Conservation (phyloP, 2,329 filamentous ascomycete species). For the Colletotrichum cordylinicola region DNA sequence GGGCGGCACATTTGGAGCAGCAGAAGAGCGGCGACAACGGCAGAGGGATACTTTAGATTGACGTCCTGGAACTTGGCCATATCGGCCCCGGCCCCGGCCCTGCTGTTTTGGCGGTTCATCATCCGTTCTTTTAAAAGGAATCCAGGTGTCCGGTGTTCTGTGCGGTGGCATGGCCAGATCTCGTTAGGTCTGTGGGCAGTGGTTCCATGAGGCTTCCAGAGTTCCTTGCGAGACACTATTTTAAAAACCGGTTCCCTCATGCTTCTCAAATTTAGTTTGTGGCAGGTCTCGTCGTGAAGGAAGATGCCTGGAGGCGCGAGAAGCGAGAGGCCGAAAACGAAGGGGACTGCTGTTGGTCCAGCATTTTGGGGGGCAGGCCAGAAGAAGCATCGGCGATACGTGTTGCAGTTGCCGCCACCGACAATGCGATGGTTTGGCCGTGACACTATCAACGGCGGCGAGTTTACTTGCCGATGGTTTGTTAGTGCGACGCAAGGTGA, state of each 20-base stretch:
- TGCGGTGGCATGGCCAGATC: background rate
- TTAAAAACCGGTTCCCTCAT: background rate
- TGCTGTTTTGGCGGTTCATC: background rate
- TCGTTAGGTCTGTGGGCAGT: background rate
- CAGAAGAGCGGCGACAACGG: background rate
- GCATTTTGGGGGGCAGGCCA: background rate
- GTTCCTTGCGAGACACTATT: constrained; percentile 1
- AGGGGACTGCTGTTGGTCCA: background rate
- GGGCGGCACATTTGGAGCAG: background rate
- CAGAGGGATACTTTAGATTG: background rate
- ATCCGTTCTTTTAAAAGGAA: constrained; percentile 14
- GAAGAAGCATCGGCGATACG: background rate
- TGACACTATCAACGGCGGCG: background rate
- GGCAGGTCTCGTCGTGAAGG: background rate
- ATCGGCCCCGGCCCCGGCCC: background rate
- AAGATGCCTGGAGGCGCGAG: background rate
- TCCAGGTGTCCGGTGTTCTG: constrained; percentile 2
- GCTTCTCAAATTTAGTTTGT: background rate
- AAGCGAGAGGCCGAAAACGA: background rate
- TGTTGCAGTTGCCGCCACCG: constrained; percentile 9
- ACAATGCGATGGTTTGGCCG: constrained; percentile 2
- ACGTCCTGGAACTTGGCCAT: background rate
- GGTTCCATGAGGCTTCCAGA: constrained; percentile 3
- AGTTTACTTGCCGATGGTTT: background rate
- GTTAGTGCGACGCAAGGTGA: background rate